A percentile compares a stretch with the other conserved stretches of the same genome.
These are phyloP conservation scores for Calonectria ilicicola DNA, from an alignment of 2,329 filamentous ascomycete species.

Conservation along the genomic window DNA sequence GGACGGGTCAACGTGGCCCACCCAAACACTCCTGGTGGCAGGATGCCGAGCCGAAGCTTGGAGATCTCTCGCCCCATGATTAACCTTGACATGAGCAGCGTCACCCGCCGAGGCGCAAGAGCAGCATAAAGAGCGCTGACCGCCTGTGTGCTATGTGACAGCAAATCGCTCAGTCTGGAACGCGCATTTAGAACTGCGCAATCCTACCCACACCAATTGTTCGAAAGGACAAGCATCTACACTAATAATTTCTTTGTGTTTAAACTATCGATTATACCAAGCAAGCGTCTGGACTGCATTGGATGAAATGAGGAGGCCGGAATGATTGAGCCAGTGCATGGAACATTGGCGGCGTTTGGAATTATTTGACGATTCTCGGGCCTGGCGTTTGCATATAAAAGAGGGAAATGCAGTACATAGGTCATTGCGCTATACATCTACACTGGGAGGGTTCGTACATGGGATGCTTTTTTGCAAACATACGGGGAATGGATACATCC, in stretches of 20 bases:
- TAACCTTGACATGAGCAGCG: constrained; percentile 41
- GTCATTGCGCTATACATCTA: constrained; percentile 1
- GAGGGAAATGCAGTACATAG: constrained; percentile 16
- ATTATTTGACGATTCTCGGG: constrained; percentile 24
- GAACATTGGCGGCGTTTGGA: constrained; percentile 34
- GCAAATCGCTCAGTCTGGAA: background rate
- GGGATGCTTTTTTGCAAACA: constrained; percentile 15
- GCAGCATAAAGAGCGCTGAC: constrained; percentile 41
- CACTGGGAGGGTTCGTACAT: constrained; percentile 7
- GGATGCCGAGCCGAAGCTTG: constrained; percentile 67
- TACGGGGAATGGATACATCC: constrained; percentile 34
- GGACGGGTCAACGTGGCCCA: constrained; percentile 70
- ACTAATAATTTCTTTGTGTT: constrained; percentile 33
- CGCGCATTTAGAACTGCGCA: background rate
- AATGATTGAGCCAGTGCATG: constrained; percentile 13
- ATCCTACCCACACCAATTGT: constrained; percentile 18
- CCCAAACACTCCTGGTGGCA: constrained; percentile 65
- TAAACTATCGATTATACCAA: constrained; percentile 25
- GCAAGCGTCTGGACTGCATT: constrained; percentile 35
- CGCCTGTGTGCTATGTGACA: constrained; percentile 34
- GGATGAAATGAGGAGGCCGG: constrained; percentile 19
- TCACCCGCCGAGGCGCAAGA: constrained; percentile 39
- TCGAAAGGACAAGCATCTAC: constrained; percentile 32
- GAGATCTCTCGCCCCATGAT: constrained; percentile 60
- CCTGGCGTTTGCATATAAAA: constrained; percentile 40